Conservation (phyloP, 306 rosid species). For the Erythrophleum fordii region DNA sequence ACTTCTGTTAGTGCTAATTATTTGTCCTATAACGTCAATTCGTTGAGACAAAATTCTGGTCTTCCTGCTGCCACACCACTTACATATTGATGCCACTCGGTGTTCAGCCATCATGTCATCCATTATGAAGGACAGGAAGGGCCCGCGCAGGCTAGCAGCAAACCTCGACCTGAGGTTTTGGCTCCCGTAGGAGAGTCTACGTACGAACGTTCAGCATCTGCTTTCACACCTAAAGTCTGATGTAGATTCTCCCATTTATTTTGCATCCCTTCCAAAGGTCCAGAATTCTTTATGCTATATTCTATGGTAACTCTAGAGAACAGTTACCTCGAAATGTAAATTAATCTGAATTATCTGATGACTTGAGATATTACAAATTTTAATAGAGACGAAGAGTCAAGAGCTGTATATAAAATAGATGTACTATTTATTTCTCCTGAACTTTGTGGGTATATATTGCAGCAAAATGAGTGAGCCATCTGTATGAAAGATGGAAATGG, state of each 20-base stretch:
- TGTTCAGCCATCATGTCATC: conserved; percentile 77
- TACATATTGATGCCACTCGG: conserved; percentile 23
- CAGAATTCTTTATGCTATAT: conserved; percentile 35
- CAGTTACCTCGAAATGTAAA: not conserved
- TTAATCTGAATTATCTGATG: not conserved
- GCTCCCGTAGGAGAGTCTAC: conserved; percentile 71
- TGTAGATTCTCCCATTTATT: conserved; percentile 73
- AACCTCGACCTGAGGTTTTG: conserved; percentile 83
- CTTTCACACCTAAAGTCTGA: conserved; percentile 88
- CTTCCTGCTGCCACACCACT: conserved; percentile 21
- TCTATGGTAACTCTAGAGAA: not conserved
- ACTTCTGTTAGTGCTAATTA: conserved; percentile 73
- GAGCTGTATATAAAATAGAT: conserved; percentile 32
- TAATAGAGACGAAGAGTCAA: not conserved
- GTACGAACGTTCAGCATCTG: conserved; percentile 82
- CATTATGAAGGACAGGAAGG: conserved; percentile 98
- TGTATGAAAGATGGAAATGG: no score
- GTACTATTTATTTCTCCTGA: not conserved
- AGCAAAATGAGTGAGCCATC: not conserved
- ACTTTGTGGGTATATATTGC: not conserved
- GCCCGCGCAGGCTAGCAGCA: conserved; percentile 82
- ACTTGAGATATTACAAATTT: not conserved
- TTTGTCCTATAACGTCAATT: conserved; percentile 4
- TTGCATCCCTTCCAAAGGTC: conserved; percentile 85
- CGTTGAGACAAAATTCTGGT: conserved; percentile 1